A percentile compares a stretch with the other conserved stretches of the same genome.
Conservation (phyloP, 352 stramenopile species). For the Phytophthora hybrid region DNA sequence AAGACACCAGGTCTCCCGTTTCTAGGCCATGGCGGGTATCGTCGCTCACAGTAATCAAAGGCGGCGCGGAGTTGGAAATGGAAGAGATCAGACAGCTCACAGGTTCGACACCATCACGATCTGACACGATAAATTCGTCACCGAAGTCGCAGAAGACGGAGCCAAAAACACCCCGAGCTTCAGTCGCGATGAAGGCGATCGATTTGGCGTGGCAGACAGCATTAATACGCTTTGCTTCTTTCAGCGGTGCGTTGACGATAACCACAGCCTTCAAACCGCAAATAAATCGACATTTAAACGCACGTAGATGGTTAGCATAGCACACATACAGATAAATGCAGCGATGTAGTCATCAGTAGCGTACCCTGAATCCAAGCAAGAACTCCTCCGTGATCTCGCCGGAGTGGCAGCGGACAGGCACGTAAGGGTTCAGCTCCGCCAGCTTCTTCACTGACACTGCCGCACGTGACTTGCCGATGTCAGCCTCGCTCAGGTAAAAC, state of each 20-base stretch:
- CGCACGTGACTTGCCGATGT: constrained; percentile 91
- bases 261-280: constrained; percentile 70
- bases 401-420: constrained; percentile 79
- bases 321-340: neutral
- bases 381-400: constrained; percentile 80
- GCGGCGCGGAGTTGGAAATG: constrained; percentile 85
- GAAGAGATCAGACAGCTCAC: constrained; percentile 94
- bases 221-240: constrained; percentile 80
- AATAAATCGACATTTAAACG: neutral
- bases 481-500: constrained; percentile 94
- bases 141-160: constrained; percentile 99
- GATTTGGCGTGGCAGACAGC: constrained; percentile 84
- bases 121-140: constrained; percentile 93
- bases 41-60: constrained; percentile 97
- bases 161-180: constrained; percentile 95
- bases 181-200: constrained; percentile 94
- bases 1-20: constrained; percentile 96
- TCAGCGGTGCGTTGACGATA: constrained; percentile 82
- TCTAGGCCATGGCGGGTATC: constrained; percentile 97
- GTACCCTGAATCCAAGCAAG: constrained; percentile 72
- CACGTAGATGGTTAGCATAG: neutral
- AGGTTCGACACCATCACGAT: constrained; percentile 95
- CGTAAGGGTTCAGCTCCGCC: constrained; percentile 98
- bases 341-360: neutral
- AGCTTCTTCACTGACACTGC: constrained; percentile 90